A percentile compares a stretch with the other conserved stretches of the same genome.
Conservation (phyloP, 371 early-diverging fungal genomes). For the Syncephalastrum racemosum region DNA sequence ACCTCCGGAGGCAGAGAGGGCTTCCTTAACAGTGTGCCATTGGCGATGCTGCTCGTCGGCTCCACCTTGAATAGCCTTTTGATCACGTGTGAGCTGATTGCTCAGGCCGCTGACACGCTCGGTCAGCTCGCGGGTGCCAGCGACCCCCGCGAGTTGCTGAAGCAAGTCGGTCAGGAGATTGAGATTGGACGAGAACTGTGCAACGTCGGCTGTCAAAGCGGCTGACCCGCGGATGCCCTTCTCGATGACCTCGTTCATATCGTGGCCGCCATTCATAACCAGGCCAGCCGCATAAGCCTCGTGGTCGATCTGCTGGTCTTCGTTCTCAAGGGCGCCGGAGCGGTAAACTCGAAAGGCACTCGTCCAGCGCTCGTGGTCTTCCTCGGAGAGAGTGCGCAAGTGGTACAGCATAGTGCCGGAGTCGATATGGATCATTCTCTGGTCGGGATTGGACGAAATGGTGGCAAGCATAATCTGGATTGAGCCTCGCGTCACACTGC, state of each 20-base stretch:
- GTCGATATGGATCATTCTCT: constrained; percentile 79
- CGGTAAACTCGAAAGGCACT: constrained; percentile 32
- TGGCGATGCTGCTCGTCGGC: constrained; percentile 15
- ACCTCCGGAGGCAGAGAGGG: background rate
- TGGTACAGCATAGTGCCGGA: constrained; percentile 78
- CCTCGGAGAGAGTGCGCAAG: constrained; percentile 65
- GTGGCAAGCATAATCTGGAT: constrained; percentile 66
- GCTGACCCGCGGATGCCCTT: constrained; percentile 10
- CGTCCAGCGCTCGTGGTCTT: constrained; percentile 76
- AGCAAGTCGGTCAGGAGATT: constrained; percentile 13
- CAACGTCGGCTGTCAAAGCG: constrained; percentile 6
- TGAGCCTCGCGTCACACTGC: constrained; percentile 72
- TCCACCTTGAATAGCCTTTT: constrained; percentile 1
- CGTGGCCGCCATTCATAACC: constrained; percentile 1
- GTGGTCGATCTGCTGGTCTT: constrained; percentile 3
- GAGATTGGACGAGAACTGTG: constrained; percentile 10
- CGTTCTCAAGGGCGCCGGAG: constrained; percentile 9
- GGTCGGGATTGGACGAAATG: constrained; percentile 61
- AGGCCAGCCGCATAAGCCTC: constrained; percentile 2
- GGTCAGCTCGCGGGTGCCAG: constrained; percentile 9
- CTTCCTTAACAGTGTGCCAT: constrained; percentile 14
- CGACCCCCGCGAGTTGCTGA: constrained; percentile 9
- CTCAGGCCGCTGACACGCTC: constrained; percentile 3
- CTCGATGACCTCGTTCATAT: constrained; percentile 10
- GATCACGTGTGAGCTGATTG: constrained; percentile 10